Evolutionary conservation across 2,329 filamentous ascomycete genomes (phyloP), one percentile per base, ranked within the genome.

Genomic region (Chrysosporium queenslandicum): DNA sequence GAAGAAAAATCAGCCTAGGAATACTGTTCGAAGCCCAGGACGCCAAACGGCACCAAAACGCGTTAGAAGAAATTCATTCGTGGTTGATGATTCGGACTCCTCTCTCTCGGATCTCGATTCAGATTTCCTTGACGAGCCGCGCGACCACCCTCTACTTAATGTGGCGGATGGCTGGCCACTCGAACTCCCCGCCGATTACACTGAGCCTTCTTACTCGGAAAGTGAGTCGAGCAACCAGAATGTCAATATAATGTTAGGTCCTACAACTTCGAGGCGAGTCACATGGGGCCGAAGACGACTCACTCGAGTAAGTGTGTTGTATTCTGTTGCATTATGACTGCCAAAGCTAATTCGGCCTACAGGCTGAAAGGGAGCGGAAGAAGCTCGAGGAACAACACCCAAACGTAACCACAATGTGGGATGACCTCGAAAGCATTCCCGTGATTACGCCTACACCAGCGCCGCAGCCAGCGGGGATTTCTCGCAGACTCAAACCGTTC

Each of bases 401-500:
- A 0, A 78, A 82, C 50, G 78, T 98, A 37, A 74, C 71, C 40
- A 87, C 82, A 0, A 94, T 97, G 87, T 98, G 92, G 92, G 68
- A 78, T 2, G 80, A 86, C 21, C 73, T 97, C 2, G 74, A 84
- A 64, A 75, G 80, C 1, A 77, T 83, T 59, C 79, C 86, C 0
- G 71, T 83, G 16, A 79, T 96, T 56, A 77, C 80, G 58, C 76
- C 75, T 56, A 71, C 79, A 55, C 75, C 75, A 57, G 85, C 85
- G 30, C 71, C 78, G 54, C 88, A 94, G 63, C 92, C 92, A 3
- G 65, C 71, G 6, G 82, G 78, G 2, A 96, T 98, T 58, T 87
- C 79, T 48, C 85, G 91, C 36, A 83, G 83, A 52, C 76, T 98
- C 57, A 96, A 98, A 68, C 83, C 85, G 0, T 98, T 97, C 66